Percentiles rank a stretch among this genome's conserved stretches.
These are phyloP conservation scores for Mycena rosella DNA, from an alignment of 768 basidiomycete species.

Conservation along the genomic window DNA sequence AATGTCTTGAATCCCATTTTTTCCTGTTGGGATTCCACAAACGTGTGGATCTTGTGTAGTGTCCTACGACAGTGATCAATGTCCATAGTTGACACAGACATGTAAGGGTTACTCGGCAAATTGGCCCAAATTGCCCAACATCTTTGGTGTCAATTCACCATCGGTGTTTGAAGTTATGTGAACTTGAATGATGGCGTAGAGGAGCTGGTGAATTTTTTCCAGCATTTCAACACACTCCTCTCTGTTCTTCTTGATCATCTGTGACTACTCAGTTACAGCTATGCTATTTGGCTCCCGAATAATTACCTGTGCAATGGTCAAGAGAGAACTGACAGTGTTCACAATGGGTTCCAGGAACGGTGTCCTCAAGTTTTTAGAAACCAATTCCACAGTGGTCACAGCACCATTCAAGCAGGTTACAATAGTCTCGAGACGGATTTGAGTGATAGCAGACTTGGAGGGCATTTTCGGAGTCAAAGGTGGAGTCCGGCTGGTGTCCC, in stretches of 20 bases:
- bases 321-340: conserved; percentile 2
- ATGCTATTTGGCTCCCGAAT: background rate
- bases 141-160: background rate
- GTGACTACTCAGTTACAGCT: background rate
- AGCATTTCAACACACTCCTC: background rate
- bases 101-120: background rate
- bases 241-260: conserved; percentile 5
- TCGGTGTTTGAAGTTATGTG: conserved; percentile 1
- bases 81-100: background rate
- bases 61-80: background rate
- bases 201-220: conserved; percentile 6
- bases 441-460: background rate
- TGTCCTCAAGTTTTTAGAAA: background rate
- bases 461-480: background rate
- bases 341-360: conserved; percentile 6
- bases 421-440: conserved; percentile 2
- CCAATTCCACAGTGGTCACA: background rate
- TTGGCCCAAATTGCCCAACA: background rate
- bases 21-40: background rate
- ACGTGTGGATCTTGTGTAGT: background rate
- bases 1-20: background rate
- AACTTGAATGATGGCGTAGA: conserved; percentile 1
- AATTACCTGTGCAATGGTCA: conserved; percentile 1
- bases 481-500: background rate
- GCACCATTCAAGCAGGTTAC: background rate